Conservation (phyloP, 768 basidiomycete genomes). For the Phanerodontia chrysosporium region DNA sequence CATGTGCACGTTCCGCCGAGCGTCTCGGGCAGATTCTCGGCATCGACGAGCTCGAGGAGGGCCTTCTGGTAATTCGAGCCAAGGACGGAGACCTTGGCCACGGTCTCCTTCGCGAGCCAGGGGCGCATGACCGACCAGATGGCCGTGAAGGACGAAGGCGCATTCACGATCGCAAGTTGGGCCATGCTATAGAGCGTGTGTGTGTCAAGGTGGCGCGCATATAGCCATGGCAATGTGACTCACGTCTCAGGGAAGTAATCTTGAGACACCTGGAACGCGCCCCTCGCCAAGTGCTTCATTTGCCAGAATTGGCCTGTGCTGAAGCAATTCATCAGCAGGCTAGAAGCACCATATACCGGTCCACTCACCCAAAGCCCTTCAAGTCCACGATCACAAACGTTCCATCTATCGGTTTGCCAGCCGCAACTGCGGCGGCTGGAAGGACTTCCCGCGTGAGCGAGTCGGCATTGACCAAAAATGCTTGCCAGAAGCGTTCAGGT, state of each 20-base stretch:
- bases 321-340: background rate
- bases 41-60: slow-evolving; percentile 57
- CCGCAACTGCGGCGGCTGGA: slow-evolving; percentile 57
- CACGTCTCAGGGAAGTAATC: slow-evolving; percentile 79
- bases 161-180: slow-evolving; percentile 66
- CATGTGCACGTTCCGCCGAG: slow-evolving; percentile 71
- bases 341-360: slow-evolving; percentile 1
- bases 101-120: slow-evolving; percentile 73
- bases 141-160: slow-evolving; percentile 65
- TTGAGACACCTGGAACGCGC: slow-evolving; percentile 70
- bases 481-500: slow-evolving; percentile 40
- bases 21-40: slow-evolving; percentile 53
- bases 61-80: slow-evolving; percentile 54
- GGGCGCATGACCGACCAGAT: slow-evolving; percentile 69
- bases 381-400: slow-evolving; percentile 66
- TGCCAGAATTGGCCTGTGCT: slow-evolving; percentile 74
- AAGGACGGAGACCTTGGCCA: slow-evolving; percentile 61
- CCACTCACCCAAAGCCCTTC: slow-evolving; percentile 64
- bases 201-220: background rate
- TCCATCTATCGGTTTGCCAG: slow-evolving; percentile 45
- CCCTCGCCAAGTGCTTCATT: slow-evolving; percentile 58
- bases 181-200: slow-evolving; percentile 60
- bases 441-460: slow-evolving; percentile 61
- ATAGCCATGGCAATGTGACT: slow-evolving; percentile 15
- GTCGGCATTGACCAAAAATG: slow-evolving; percentile 62